Evolutionary conservation across 2,329 filamentous ascomycete species (phyloP).

Genomic region (Fusarium tuaranense): DNA sequence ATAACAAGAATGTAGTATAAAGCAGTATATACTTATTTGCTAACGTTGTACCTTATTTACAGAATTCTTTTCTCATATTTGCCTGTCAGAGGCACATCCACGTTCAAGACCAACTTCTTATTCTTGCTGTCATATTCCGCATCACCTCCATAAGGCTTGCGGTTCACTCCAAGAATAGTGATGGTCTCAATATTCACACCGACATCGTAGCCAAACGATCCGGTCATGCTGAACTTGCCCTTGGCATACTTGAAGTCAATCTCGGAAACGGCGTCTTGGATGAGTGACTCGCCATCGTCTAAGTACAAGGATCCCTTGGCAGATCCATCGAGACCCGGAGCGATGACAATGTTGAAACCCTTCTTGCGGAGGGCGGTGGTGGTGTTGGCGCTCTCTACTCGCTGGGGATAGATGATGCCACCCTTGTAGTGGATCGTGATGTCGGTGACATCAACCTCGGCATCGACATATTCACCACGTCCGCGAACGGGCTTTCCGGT

Average conservation of each 20-base stretch:
- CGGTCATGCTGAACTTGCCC: conserved; percentile 62
- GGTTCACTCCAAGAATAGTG: conserved; percentile 58
- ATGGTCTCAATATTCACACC: conserved; percentile 59
- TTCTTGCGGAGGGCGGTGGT: conserved; percentile 71
- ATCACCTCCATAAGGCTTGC: conserved; percentile 20
- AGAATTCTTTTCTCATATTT: conserved; percentile 12
- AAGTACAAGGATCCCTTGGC: conserved; percentile 77
- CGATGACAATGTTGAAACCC: conserved; percentile 76
- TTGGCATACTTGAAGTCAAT: conserved; percentile 71
- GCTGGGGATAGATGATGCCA: conserved; percentile 71
- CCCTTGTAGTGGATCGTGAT: conserved; percentile 76
- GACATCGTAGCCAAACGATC: conserved; percentile 65
- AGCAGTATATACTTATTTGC: too few relatives aligned
- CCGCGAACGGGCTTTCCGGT: conserved; percentile 60
- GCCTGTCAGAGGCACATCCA: conserved; percentile 37
- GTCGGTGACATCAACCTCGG: conserved; percentile 55
- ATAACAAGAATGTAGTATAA: too few relatives aligned
- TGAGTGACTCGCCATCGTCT: conserved; percentile 77
- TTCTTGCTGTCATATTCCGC: conserved; percentile 40
- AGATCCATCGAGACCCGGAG: conserved; percentile 69
- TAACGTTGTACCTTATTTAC: neutral
- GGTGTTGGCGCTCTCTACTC: conserved; percentile 67
- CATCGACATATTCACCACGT: conserved; percentile 29
- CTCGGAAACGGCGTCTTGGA: conserved; percentile 65
- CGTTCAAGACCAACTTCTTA: conserved; percentile 36